Conservation (phyloP, 2,329 filamentous ascomycete species). For the Ceratocystis albifundus region DNA sequence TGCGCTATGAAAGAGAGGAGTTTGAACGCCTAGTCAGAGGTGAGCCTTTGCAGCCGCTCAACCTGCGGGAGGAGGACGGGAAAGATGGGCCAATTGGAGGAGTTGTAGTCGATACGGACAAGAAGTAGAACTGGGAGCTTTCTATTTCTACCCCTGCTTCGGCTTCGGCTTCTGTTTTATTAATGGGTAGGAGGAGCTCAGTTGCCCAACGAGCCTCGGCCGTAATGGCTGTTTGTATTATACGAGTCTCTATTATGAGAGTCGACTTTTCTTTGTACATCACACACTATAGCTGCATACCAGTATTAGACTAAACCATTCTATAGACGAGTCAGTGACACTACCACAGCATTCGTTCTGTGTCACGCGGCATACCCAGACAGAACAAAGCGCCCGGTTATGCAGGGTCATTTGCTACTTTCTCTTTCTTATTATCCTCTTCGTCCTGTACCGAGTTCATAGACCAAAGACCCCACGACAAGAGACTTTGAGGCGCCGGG, state of each 20-base stretch:
- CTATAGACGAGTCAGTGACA: not conserved
- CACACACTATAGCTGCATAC: not conserved
- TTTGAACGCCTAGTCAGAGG: constrained; percentile 7
- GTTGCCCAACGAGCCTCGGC: not conserved
- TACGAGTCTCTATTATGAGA: not conserved
- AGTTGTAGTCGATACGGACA: no score
- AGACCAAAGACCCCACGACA: constrained; percentile 9
- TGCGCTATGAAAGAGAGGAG: constrained; percentile 14
- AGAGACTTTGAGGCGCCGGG: not conserved
- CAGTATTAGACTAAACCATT: not conserved
- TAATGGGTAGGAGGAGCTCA: no score
- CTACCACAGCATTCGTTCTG: no score
- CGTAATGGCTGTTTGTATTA: not conserved
- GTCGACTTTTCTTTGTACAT: not conserved
- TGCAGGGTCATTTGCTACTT: not conserved
- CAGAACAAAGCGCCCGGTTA: no score
- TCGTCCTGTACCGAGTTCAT: not conserved
- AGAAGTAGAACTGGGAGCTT: no score
- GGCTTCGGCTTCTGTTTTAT: no score
- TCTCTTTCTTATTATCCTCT: not conserved
- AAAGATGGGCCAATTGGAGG: no score
- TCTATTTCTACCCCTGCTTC: no score
- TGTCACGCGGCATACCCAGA: no score
- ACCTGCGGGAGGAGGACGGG: not conserved
- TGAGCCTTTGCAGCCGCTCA: not conserved